phyloP scores from a whole-genome alignment of 352 stramenopile genomes.

The Phytophthora pini region DNA sequence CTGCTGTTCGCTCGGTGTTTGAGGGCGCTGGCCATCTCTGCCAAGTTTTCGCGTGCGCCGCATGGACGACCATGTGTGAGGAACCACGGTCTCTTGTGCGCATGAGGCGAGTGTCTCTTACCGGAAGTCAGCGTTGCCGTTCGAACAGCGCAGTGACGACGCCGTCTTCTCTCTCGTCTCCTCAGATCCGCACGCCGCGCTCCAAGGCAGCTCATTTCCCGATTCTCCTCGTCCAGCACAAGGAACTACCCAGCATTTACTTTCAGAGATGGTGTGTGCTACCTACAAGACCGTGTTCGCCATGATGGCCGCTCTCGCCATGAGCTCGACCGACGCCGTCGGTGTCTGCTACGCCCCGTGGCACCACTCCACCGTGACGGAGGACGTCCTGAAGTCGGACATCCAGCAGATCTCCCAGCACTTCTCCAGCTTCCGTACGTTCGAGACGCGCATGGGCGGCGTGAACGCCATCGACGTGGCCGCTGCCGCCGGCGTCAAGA shows the following conservation, averaged over 20 bases:
- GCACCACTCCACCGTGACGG: conserved; percentile 47
- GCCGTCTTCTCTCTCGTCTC: conserved; percentile 19
- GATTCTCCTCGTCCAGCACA: conserved; percentile 40
- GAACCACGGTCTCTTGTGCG: conserved; percentile 20
- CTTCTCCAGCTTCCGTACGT: conserved; percentile 76
- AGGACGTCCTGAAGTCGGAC: conserved; percentile 40
- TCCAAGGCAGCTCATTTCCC: conserved; percentile 26
- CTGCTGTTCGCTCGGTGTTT: conserved; percentile 24
- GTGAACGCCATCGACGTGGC: conserved; percentile 61
- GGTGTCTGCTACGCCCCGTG: conserved; percentile 74
- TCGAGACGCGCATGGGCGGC: conserved; percentile 61
- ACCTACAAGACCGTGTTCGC: conserved; percentile 48
- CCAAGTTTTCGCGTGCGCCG: conserved; percentile 25
- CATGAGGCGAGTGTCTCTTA: conserved; percentile 31
- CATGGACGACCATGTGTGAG: conserved; percentile 33
- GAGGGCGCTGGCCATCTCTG: conserved; percentile 27
- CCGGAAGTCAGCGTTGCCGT: conserved; percentile 24
- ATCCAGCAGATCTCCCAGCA: conserved; percentile 43
- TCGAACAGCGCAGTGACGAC: conserved; percentile 33
- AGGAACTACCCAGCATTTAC: conserved; percentile 25
- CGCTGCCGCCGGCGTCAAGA: conserved; percentile 47
- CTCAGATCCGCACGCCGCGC: conserved; percentile 10
- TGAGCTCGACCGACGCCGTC: conserved; percentile 19
- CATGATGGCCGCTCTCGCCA: conserved; percentile 33
- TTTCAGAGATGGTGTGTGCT: conserved; percentile 42